A percentile compares a stretch with the other conserved stretches of the same genome.
These are phyloP conservation scores for Trametes pubescens DNA, from an alignment of 1,284 basidiomycete species.

Conservation along the genomic window DNA sequence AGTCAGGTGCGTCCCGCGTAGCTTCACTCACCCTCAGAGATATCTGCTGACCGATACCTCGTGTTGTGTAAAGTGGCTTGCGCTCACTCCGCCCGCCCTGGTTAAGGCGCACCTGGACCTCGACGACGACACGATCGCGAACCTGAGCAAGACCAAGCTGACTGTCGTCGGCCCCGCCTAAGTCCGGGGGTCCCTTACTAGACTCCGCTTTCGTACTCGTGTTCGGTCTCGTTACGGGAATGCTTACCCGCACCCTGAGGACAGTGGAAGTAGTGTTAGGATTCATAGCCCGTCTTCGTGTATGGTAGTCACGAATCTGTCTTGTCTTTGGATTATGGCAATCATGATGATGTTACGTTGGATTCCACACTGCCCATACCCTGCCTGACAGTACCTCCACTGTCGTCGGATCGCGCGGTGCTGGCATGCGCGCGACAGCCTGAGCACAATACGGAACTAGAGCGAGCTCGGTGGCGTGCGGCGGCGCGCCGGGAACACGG, in stretches of 20 bases:
- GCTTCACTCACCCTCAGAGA: slow-evolving; percentile 37
- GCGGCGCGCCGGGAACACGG: background rate
- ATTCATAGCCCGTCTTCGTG: no score
- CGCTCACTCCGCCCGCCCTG: slow-evolving; percentile 66
- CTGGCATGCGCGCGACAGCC: background rate
- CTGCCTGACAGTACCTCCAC: background rate
- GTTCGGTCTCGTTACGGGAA: background rate
- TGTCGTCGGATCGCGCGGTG: background rate
- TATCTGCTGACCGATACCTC: background rate
- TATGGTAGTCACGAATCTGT: no score
- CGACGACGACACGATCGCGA: slow-evolving; percentile 58
- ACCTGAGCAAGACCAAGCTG: slow-evolving; percentile 62
- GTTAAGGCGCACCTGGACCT: slow-evolving; percentile 69
- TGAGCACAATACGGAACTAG: background rate
- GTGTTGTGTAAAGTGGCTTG: slow-evolving; percentile 61
- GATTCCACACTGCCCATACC: background rate
- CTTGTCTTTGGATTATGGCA: no score
- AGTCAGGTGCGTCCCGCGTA: slow-evolving; percentile 50
- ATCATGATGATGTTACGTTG: background rate
- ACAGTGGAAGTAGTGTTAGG: no score
- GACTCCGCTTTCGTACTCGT: background rate
- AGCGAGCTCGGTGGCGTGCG: slow-evolving; percentile 3
- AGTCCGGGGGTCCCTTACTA: background rate
- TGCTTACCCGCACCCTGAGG: background rate
- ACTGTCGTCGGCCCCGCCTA: slow-evolving; percentile 52